phyloP scores from a whole-genome alignment of 768 basidiomycete genomes.

The Tulasnella sp. region DNA sequence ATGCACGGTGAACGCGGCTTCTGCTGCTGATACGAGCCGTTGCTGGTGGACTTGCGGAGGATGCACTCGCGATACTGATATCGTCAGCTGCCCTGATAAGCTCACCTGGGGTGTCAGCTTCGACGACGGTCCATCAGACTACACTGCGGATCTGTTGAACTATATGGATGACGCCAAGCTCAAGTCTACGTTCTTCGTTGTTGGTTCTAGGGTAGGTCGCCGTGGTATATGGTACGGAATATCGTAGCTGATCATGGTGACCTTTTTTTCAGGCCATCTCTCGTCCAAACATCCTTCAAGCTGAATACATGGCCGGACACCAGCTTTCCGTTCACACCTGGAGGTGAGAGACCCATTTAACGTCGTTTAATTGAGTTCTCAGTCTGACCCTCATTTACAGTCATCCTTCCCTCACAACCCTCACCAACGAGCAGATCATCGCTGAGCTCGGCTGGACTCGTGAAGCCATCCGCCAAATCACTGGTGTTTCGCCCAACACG shows the following conservation, averaged over 20 bases:
- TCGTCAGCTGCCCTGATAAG: slow-evolving; percentile 73
- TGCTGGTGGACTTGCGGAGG: slow-evolving; percentile 87
- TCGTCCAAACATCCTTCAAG: slow-evolving; percentile 68
- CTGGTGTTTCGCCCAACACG: slow-evolving; percentile 49
- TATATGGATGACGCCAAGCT: slow-evolving; percentile 68
- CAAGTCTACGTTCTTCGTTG: slow-evolving; percentile 84
- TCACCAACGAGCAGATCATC: slow-evolving; percentile 78
- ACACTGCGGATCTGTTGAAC: slow-evolving; percentile 72
- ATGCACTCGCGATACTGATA: slow-evolving; percentile 67
- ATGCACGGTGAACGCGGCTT: slow-evolving; percentile 63
- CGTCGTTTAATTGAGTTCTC: background rate
- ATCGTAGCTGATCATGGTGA: background rate
- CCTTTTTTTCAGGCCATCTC: slow-evolving; percentile 50
- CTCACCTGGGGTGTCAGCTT: slow-evolving; percentile 62
- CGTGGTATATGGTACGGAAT: too few species aligned
- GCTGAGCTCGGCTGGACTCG: slow-evolving; percentile 88
- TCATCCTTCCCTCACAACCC: slow-evolving; percentile 70
- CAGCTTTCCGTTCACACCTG: slow-evolving; percentile 75
- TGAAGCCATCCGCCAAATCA: slow-evolving; percentile 80
- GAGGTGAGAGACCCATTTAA: slow-evolving; percentile 43
- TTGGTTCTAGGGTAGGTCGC: slow-evolving; percentile 68
- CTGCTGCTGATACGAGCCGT: slow-evolving; percentile 54
- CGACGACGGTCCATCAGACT: slow-evolving; percentile 80
- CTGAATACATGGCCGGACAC: slow-evolving; percentile 76
- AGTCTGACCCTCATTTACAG: background rate